phyloP scores from a whole-genome alignment of 2,329 filamentous ascomycete species.

The Epichloe elymi region DNA sequence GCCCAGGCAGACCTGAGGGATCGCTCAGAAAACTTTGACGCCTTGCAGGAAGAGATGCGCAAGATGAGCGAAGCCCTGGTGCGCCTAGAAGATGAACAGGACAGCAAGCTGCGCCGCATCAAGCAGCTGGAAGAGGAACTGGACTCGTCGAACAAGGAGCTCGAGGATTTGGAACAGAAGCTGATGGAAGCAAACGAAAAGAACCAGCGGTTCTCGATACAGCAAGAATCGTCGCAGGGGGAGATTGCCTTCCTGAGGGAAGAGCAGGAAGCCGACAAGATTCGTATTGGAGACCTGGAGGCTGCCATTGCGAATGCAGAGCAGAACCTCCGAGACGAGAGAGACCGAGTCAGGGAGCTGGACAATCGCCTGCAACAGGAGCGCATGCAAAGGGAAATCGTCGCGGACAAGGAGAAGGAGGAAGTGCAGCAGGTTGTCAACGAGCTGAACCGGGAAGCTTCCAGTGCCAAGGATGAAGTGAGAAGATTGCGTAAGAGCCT shows the following conservation, averaged over 20 bases:
- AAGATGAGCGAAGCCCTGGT: conserved; percentile 78
- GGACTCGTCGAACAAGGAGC: conserved; percentile 70
- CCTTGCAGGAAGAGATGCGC: conserved; percentile 89
- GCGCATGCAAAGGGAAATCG: conserved; percentile 71
- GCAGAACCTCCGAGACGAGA: conserved; percentile 69
- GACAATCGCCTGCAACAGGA: conserved; percentile 68
- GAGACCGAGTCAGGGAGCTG: conserved; percentile 59
- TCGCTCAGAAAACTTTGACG: conserved; percentile 74
- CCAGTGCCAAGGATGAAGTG: conserved; percentile 72
- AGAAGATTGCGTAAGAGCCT: conserved; percentile 71
- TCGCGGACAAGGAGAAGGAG: conserved; percentile 82
- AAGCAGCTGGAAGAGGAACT: conserved; percentile 74
- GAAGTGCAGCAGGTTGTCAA: conserved; percentile 90
- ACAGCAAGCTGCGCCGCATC: conserved; percentile 64
- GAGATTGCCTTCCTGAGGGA: conserved; percentile 93
- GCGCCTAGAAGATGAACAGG: conserved; percentile 78
- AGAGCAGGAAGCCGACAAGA: conserved; percentile 95
- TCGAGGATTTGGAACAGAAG: conserved; percentile 73
- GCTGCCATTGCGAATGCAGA: conserved; percentile 69
- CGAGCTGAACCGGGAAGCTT: conserved; percentile 77
- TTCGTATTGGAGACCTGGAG: conserved; percentile 90
- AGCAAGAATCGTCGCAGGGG: conserved; percentile 81
- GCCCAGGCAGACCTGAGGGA: conserved; percentile 61
- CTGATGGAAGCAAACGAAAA: conserved; percentile 78
- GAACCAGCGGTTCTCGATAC: conserved; percentile 73